phyloP scores from a whole-genome alignment of 345 rosid species.

The Firmiana major region DNA sequence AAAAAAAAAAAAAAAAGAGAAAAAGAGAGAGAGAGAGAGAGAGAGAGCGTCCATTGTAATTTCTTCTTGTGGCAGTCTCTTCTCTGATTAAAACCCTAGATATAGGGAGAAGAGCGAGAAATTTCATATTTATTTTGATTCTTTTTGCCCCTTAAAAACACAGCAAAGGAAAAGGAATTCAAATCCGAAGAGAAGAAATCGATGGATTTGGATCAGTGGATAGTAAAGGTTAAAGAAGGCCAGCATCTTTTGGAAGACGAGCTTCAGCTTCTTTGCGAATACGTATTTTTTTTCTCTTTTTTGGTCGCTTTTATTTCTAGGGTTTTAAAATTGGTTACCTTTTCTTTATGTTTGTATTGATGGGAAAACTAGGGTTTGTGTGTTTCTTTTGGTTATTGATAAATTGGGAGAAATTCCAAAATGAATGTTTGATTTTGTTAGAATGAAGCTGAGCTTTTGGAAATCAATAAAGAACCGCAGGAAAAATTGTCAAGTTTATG shows the following conservation, averaged over 20 bases:
- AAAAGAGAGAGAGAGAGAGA: no score
- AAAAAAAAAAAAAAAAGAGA: background rate
- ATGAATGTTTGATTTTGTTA: background rate
- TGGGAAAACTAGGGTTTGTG: constrained; percentile 22
- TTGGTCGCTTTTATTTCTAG: background rate
- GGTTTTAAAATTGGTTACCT: constrained; percentile 3
- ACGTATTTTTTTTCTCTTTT: constrained; percentile 36
- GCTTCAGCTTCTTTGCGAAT: constrained; percentile 98
- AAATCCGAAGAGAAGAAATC: background rate
- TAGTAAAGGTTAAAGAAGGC: constrained; percentile 90
- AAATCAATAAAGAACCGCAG: background rate
- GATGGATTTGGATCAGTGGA: constrained; percentile 99
- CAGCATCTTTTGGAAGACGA: constrained; percentile 93
- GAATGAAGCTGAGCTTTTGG: constrained; percentile 2
- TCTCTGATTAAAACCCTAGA: constrained; percentile 17
- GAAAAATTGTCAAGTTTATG: background rate
- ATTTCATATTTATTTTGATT: background rate
- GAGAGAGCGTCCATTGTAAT: background rate
- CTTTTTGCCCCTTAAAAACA: background rate
- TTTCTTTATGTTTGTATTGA: background rate
- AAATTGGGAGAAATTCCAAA: background rate
- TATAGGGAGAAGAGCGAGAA: background rate
- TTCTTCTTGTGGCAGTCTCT: background rate
- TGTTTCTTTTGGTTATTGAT: background rate
- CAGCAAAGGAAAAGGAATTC: background rate